These are phyloP conservation scores for Coemansia sp. DNA, from an alignment of 192 early-diverging fungal species.

Conservation along the genomic window DNA sequence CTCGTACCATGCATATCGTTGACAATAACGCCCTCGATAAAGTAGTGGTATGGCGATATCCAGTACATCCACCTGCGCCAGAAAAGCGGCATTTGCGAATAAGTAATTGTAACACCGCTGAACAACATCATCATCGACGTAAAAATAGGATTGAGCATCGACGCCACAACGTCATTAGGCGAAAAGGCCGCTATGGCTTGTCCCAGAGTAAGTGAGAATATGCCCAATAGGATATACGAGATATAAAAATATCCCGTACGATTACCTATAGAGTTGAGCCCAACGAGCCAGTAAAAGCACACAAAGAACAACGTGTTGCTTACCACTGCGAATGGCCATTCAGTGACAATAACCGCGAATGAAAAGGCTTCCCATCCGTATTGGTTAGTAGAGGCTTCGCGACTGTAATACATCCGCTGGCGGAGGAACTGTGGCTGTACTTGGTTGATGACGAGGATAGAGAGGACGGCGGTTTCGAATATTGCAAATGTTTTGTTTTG, in stretches of 20 bases:
- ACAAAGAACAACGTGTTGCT: conserved; percentile 67
- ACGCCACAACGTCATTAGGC: conserved; percentile 61
- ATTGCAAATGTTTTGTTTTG: conserved; percentile 74
- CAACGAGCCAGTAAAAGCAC: conserved; percentile 79
- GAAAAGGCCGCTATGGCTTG: conserved; percentile 71
- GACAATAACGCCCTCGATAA: conserved; percentile 65
- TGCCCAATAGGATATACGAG: conserved; percentile 60
- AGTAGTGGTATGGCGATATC: conserved; percentile 68
- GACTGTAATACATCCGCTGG: conserved; percentile 68
- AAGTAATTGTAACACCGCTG: conserved; percentile 70
- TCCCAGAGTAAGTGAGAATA: conserved; percentile 72
- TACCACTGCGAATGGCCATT: conserved; percentile 71
- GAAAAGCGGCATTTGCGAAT: conserved; percentile 64
- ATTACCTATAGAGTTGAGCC: conserved; percentile 56
- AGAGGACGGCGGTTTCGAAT: conserved; percentile 70
- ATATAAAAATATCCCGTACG: conserved; percentile 69
- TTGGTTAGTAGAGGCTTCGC: conserved; percentile 69
- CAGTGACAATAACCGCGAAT: conserved; percentile 63
- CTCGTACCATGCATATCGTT: conserved; percentile 61
- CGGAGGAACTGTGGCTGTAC: conserved; percentile 67
- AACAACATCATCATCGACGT: conserved; percentile 71
- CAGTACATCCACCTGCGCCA: conserved; percentile 75
- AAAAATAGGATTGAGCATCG: conserved; percentile 69
- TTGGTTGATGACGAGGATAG: conserved; percentile 71
- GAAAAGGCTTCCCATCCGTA: conserved; percentile 72